Conservation (phyloP, 768 basidiomycete species). For the Hygrophoropsis aurantiaca region DNA sequence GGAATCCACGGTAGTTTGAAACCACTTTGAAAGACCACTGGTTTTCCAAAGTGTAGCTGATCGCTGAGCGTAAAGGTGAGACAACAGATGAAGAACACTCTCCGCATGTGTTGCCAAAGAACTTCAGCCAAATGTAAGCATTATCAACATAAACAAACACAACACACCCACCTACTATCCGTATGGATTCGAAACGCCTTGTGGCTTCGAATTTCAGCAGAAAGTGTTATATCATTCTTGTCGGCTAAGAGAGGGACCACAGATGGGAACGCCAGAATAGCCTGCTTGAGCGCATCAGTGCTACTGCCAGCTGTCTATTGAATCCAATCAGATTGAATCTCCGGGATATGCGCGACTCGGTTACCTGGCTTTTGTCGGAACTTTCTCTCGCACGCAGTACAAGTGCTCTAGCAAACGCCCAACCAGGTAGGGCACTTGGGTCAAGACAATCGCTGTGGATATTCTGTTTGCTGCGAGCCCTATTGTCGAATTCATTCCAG, state of each 20-base stretch:
- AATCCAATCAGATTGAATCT: not conserved
- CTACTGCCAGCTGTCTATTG: conserved; percentile 34
- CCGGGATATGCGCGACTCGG: not conserved
- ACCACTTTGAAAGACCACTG: conserved; percentile 61
- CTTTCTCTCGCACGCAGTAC: conserved; percentile 55
- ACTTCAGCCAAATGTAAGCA: conserved; percentile 8
- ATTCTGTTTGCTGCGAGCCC: conserved; percentile 16
- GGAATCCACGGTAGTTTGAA: conserved; percentile 52
- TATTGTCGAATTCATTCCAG: conserved; percentile 47
- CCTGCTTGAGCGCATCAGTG: conserved; percentile 68
- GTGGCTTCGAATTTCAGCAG: conserved; percentile 56
- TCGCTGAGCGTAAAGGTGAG: conserved; percentile 84
- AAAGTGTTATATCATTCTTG: conserved; percentile 72
- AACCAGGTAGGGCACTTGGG: conserved; percentile 72
- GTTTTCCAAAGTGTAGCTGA: conserved; percentile 84
- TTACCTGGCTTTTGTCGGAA: conserved; percentile 40
- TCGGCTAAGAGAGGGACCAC: conserved; percentile 82
- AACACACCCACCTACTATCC: conserved; percentile 55
- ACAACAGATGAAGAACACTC: conserved; percentile 71
- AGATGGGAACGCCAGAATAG: conserved; percentile 76
- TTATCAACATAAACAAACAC: not conserved
- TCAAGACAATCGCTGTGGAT: conserved; percentile 33
- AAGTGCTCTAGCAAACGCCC: conserved; percentile 70
- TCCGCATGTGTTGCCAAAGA: conserved; percentile 31
- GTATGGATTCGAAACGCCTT: conserved; percentile 69